These are phyloP conservation scores for barley (Hordeum vulgare) DNA, from an alignment of 176 grass and related monocot genomes.

Conservation along the genomic window MorexV3_pseudomolecules_assembly NC_058523.1:295274663-295275162, in stretches of 20 bases:
- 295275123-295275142: no score
- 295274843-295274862: slow-evolving; percentile 82
- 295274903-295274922: neutral
- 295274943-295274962: neutral
- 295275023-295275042: neutral
- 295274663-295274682: neutral
- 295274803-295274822: slow-evolving; percentile 75
- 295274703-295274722: slow-evolving; percentile 52
- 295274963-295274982: neutral
- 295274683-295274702: neutral
- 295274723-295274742: slow-evolving; percentile 60
- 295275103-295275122: no score
- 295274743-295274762: slow-evolving; percentile 54
- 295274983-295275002: neutral
- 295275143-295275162: no score
- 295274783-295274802: slow-evolving; percentile 83
- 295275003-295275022: neutral
- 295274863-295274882: slow-evolving; percentile 26
- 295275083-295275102: no score
- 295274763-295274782: slow-evolving; percentile 56
- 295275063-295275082: no score
- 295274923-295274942: neutral
- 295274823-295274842: slow-evolving; percentile 64
- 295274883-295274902: slow-evolving; percentile 16
- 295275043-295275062: no score